A percentile compares a stretch with the other conserved stretches of the same genome.
phyloP scores from a whole-genome alignment of 129 eudicot species.

The Artemisia argyi region DNA sequence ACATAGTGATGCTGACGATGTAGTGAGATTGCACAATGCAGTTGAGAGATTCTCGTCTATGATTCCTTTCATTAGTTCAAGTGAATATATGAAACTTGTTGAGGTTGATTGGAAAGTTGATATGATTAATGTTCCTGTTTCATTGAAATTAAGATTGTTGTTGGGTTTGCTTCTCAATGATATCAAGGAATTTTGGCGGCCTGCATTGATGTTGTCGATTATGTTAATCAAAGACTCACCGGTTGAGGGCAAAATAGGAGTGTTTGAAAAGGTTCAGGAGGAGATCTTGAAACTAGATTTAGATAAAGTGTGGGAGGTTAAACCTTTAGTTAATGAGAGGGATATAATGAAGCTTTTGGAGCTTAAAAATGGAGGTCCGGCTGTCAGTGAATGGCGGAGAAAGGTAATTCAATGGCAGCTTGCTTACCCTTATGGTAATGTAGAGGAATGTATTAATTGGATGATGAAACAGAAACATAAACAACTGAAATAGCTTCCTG shows the following conservation, averaged over 20 bases:
- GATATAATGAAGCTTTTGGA: constrained; percentile 67
- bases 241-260: constrained; percentile 8
- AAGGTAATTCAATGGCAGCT: constrained; percentile 85
- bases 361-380: constrained; percentile 72
- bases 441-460: constrained; percentile 79
- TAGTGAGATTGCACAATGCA: constrained; percentile 56
- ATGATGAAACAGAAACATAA: constrained; percentile 49
- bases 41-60: constrained; percentile 50
- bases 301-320: constrained; percentile 72
- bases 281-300: constrained; percentile 31
- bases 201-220: constrained; percentile 53
- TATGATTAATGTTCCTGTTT: constrained; percentile 51
- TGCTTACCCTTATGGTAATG: constrained; percentile 70
- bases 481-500: constrained; percentile 47
- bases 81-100: constrained; percentile 39
- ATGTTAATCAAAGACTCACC: constrained; percentile 27
- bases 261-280: constrained; percentile 10
- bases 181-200: constrained; percentile 76
- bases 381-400: constrained; percentile 71
- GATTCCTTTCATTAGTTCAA: constrained; percentile 48
- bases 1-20: constrained; percentile 69
- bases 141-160: constrained; percentile 53
- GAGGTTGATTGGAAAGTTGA: constrained; percentile 54
- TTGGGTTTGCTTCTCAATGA: constrained; percentile 68
- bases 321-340: constrained; percentile 71